Evolutionary conservation across 805 yeast species (phyloP).

Genomic region (Pichia exigua): DNA sequence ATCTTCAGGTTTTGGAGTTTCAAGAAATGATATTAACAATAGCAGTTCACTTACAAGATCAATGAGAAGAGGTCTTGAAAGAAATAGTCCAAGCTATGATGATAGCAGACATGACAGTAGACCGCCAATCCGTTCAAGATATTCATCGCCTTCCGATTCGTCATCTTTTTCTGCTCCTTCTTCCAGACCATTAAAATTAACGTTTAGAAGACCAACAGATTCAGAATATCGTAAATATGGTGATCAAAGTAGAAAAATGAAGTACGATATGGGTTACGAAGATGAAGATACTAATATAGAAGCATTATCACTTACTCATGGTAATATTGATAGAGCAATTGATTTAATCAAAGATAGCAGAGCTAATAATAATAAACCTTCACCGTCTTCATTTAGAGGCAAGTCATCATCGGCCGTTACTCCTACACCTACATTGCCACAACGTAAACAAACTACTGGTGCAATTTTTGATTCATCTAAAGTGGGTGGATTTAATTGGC

Average conservation of each 20-base stretch:
- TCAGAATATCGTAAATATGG: slow-evolving; percentile 46
- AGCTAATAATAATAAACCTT: neutral
- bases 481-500: slow-evolving; percentile 31
- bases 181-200: slow-evolving; percentile 26
- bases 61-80: slow-evolving; percentile 11
- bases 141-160: slow-evolving; percentile 2
- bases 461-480: slow-evolving; percentile 25
- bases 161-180: slow-evolving; percentile 8
- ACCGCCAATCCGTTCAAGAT: neutral
- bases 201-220: slow-evolving; percentile 44
- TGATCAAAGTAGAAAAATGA: slow-evolving; percentile 38
- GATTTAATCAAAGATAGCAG: slow-evolving; percentile 44
- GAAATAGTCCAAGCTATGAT: slow-evolving; percentile 1
- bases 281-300: slow-evolving; percentile 55
- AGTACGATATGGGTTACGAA: slow-evolving; percentile 47
- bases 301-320: slow-evolving; percentile 51
- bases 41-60: slow-evolving; percentile 9
- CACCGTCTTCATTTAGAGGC: neutral
- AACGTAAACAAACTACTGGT: slow-evolving; percentile 29
- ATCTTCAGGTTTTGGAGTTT: neutral
- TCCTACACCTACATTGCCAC: slow-evolving; percentile 46
- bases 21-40: neutral
- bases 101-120: neutral
- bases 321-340: slow-evolving; percentile 52
- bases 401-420: slow-evolving; percentile 31